Percentiles rank a stretch among this genome's conserved stretches.
phyloP scores from a whole-genome alignment of 768 basidiomycete genomes.

The Agaricus subrufescens region DNA sequence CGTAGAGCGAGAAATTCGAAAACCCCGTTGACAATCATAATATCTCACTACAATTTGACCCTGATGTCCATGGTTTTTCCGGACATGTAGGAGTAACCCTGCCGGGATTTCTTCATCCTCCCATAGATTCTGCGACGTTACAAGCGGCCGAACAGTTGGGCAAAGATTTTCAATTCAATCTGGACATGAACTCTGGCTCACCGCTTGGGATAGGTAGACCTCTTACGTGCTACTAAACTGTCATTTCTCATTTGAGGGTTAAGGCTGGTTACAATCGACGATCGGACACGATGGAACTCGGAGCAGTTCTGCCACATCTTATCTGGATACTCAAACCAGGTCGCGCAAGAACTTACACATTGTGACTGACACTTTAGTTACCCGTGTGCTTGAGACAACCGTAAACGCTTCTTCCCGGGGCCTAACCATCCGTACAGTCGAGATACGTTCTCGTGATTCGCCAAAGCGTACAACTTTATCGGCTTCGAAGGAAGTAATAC shows the following conservation, averaged over 20 bases:
- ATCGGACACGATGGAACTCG: slow-evolving; percentile 17
- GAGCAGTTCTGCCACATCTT: slow-evolving; percentile 22
- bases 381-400: slow-evolving; percentile 13
- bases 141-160: slow-evolving; percentile 13
- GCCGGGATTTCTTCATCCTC: slow-evolving; percentile 9
- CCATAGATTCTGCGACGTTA: slow-evolving; percentile 17
- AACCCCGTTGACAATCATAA: slow-evolving; percentile 15
- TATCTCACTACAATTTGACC: slow-evolving; percentile 17
- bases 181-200: slow-evolving; percentile 13
- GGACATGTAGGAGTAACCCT: slow-evolving; percentile 16
- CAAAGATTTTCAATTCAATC: slow-evolving; percentile 7
- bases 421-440: slow-evolving; percentile 8
- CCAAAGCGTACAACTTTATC: slow-evolving; percentile 1
- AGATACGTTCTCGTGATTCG: slow-evolving; percentile 3
- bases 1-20: slow-evolving; percentile 18
- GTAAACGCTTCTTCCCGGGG: neutral
- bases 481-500: slow-evolving; percentile 19
- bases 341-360: slow-evolving; percentile 25
- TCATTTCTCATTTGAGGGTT: neutral
- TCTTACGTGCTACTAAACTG: neutral
- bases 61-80: slow-evolving; percentile 15
- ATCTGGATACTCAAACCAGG: slow-evolving; percentile 18
- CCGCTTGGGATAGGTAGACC: slow-evolving; percentile 11
- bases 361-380: slow-evolving; percentile 23
- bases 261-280: slow-evolving; percentile 20